Evolutionary conservation across 1,284 basidiomycete genomes (phyloP).

Genomic region (Malassezia obtusa): DNA sequence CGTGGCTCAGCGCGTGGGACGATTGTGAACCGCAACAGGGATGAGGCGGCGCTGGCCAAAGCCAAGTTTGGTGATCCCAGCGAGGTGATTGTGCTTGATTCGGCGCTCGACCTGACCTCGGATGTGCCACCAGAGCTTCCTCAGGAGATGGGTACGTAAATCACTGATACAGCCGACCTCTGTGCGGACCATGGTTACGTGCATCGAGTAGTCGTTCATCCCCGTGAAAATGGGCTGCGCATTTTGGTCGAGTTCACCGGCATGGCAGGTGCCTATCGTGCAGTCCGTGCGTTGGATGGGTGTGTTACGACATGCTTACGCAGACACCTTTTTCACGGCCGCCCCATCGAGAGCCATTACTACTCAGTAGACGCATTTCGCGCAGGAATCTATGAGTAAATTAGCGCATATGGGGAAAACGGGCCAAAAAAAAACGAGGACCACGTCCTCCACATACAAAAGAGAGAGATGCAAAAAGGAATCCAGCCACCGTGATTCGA

Average conservation of each 20-base stretch:
- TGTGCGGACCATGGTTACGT: conserved; percentile 34
- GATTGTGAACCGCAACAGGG: conserved; percentile 15
- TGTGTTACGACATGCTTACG: not conserved
- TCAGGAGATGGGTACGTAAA: conserved; percentile 19
- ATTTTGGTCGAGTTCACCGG: conserved; percentile 38
- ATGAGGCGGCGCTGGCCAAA: conserved; percentile 3
- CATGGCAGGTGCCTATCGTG: conserved; percentile 28
- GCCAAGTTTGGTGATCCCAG: conserved; percentile 17
- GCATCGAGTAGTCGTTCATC: conserved; percentile 18
- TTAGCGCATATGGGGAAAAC: too few species aligned
- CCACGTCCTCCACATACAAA: too few species aligned
- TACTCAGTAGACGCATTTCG: not conserved
- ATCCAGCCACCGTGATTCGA: conserved; percentile 23
- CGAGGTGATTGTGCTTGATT: conserved; percentile 21
- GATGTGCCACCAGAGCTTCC: conserved; percentile 12
- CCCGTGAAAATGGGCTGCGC: conserved; percentile 11
- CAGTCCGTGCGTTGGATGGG: conserved; percentile 25
- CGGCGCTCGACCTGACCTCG: conserved; percentile 7
- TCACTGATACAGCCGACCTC: conserved; percentile 18
- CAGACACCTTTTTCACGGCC: not conserved
- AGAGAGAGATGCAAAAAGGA: not conserved
- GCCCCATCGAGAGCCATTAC: not conserved
- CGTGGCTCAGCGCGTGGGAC: not conserved
- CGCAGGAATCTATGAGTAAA: not conserved
- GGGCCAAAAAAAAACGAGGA: too few species aligned